Base-by-base conservation (phyloP, 805 yeast species). In the Spathaspora gorwiae region DNA sequence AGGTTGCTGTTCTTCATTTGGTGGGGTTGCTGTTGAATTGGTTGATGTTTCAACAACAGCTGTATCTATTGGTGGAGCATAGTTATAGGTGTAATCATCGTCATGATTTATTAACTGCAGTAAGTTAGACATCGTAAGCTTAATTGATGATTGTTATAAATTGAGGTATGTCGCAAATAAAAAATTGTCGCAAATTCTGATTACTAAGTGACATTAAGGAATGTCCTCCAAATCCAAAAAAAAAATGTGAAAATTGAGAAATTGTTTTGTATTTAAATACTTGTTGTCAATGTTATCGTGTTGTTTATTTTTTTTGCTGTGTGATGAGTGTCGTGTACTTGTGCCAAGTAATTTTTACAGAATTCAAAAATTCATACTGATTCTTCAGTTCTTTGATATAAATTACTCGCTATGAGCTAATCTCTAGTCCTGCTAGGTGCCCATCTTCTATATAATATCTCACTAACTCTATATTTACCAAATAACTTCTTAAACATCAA, bases 341-440 rank as follows among this genome's bases (percentile, higher is more conserved):
- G 10, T 10, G n/a, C 33, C 33, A 30, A 30, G 10, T 30, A 30
- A 11, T 11, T 11, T 10, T 35, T 34, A 14, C 14, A 7, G 10
- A n/a, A 14, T 6, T 34, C 13, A 12, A 8, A n/a, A 35, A 10
- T 11, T 35, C 37, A 13, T 11, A 35, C 13, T 5, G 11, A 9
- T 13, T 10, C 13, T 35, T 14, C 26, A 12, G 11, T n/a, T 14
- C 11, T 11, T 11, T 13, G 13, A 12, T 11, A n/a, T n/a, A 5
- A 3, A 26, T 26, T 38, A 38, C 8, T 38, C 24, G n/a, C n/a
- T n/a, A 24, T 12, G 24, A 3, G 30, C 55, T 59, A 90, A 57
- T 88, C 96, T 54, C 97, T 74, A 49, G 88, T 87, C 54, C 85
- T 76, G 47, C 85, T 81, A 6, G 97, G 92, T 0, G 86, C 76